These are phyloP conservation scores for Mycena galopus DNA, from an alignment of 768 basidiomycete species.

Conservation along the genomic window DNA sequence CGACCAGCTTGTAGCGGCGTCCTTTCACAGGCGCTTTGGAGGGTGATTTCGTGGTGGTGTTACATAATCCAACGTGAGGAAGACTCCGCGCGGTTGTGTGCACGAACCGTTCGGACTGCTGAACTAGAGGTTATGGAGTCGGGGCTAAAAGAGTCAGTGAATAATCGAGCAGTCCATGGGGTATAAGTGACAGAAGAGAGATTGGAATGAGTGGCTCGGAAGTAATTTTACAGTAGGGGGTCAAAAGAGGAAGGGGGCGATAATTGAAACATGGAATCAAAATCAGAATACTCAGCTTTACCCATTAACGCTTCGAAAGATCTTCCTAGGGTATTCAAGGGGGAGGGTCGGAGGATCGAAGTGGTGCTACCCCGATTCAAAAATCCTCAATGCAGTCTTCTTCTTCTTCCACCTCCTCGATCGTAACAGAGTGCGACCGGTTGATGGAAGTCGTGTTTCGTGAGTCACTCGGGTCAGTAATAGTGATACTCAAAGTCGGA, in stretches of 20 bases:
- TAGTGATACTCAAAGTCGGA: conserved; percentile 14
- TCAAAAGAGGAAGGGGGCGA: too few relatives aligned
- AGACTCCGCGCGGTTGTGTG: background rate
- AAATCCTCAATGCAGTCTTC: conserved; percentile 17
- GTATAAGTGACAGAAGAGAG: conserved; percentile 34
- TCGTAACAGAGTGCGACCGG: too few relatives aligned
- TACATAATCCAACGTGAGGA: background rate
- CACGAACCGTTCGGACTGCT: too few relatives aligned
- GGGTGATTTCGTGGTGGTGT: background rate
- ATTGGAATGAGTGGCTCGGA: too few relatives aligned
- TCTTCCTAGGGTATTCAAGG: too few relatives aligned
- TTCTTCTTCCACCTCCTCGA: conserved; percentile 11
- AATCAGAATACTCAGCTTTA: too few relatives aligned
- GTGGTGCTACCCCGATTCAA: background rate
- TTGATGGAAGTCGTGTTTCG: conserved; percentile 1
- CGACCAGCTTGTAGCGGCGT: conserved; percentile 16
- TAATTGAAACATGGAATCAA: too few relatives aligned
- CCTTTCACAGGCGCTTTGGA: background rate
- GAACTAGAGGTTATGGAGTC: too few relatives aligned
- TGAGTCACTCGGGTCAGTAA: conserved; percentile 15
- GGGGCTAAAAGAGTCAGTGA: too few relatives aligned
- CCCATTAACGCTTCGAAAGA: too few relatives aligned
- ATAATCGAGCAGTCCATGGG: too few relatives aligned
- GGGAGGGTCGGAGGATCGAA: conserved; percentile 16
- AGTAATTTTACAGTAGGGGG: background rate